Evolutionary conservation across 2,329 filamentous ascomycete genomes (phyloP).

Genomic region (Aspergillus sclerotialis): DNA sequence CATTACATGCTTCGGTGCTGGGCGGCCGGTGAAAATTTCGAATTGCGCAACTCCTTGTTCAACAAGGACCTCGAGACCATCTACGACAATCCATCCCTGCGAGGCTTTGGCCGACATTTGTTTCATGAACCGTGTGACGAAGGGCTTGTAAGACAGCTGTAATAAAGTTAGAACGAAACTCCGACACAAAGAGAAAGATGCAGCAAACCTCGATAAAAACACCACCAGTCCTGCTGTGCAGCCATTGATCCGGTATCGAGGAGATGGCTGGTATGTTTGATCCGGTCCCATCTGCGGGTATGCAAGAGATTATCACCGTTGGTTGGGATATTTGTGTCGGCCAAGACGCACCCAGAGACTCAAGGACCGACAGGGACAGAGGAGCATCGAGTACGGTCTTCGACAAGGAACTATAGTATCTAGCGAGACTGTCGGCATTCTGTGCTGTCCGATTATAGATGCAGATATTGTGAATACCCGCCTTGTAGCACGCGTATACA

Average conservation of each 20-base stretch:
- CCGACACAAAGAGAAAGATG: not conserved
- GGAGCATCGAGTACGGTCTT: constrained; percentile 3
- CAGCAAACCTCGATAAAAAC: constrained; percentile 17
- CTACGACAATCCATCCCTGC: constrained; percentile 17
- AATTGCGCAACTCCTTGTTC: constrained; percentile 19
- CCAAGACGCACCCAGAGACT: constrained; percentile 10
- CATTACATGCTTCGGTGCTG: constrained; percentile 18
- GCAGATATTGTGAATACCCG: constrained; percentile 18
- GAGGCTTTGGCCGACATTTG: constrained; percentile 7
- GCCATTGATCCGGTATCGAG: constrained; percentile 13
- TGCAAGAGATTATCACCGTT: constrained; percentile 15
- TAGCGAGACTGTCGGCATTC: constrained; percentile 12
- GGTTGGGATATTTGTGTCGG: constrained; percentile 11
- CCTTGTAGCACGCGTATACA: constrained; percentile 17
- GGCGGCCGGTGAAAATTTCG: constrained; percentile 16
- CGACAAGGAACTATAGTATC: constrained; percentile 12
- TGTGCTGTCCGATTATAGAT: constrained; percentile 19
- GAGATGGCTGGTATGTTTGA: constrained; percentile 7
- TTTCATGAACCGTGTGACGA: constrained; percentile 9
- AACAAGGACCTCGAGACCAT: constrained; percentile 13
- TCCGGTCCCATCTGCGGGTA: constrained; percentile 10
- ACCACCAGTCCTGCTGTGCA: constrained; percentile 15
- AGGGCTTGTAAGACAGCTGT: constrained; percentile 12
- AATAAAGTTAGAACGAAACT: not conserved
- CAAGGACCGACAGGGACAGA: constrained; percentile 7